A percentile compares a stretch with the other conserved stretches of the same genome.
Evolutionary conservation across 495 filamentous ascomycete species (phyloP).

Genomic region (Xylaria curta): DNA sequence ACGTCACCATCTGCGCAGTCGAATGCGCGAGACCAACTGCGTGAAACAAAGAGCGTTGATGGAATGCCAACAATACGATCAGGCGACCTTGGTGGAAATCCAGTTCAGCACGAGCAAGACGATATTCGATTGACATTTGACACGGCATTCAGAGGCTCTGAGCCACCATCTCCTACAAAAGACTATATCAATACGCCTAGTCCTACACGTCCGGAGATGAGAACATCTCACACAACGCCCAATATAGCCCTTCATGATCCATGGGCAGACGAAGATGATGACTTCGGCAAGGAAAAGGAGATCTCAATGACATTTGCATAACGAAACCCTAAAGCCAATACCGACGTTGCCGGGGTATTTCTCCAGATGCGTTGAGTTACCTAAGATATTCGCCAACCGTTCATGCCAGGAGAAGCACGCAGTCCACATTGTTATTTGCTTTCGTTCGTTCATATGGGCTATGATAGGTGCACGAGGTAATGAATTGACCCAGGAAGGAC

Average conservation of each 20-base stretch:
- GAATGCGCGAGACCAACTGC: constrained; percentile 47
- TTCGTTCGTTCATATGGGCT: background rate
- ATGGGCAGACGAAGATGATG: constrained; percentile 81
- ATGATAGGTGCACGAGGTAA: constrained; percentile 12
- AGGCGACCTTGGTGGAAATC: constrained; percentile 6
- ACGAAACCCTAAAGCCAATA: background rate
- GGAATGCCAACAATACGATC: constrained; percentile 34
- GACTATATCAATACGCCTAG: constrained; percentile 38
- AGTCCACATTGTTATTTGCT: constrained; percentile 1
- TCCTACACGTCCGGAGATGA: constrained; percentile 48
- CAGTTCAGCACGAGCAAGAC: constrained; percentile 43
- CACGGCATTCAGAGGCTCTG: constrained; percentile 56
- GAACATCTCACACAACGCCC: constrained; percentile 48
- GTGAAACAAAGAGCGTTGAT: constrained; percentile 59
- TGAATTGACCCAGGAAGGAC: background rate
- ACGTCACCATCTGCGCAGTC: constrained; percentile 48
- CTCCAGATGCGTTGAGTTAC: background rate
- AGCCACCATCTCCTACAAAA: constrained; percentile 39
- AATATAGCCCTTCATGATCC: constrained; percentile 69
- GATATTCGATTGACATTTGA: constrained; percentile 79
- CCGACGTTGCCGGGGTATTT: background rate
- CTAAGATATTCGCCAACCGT: background rate
- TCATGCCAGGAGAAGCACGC: background rate
- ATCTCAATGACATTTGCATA: constrained; percentile 79
- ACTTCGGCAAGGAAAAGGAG: constrained; percentile 75